A percentile compares a stretch with the other conserved stretches of the same genome.
These are phyloP conservation scores for Strigomonas galati DNA, from an alignment of 208 protist species.

Conservation along the genomic window DNA sequence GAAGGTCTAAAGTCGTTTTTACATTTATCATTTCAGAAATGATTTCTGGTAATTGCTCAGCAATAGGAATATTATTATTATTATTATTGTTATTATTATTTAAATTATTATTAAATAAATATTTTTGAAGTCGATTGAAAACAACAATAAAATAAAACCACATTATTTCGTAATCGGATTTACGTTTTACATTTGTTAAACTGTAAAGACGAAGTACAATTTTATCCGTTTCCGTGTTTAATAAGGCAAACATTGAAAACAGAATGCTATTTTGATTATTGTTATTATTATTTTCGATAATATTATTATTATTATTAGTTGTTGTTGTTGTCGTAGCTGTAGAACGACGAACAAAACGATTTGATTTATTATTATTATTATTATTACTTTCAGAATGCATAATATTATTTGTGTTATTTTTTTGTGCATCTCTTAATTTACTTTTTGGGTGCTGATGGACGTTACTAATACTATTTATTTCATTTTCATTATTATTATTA, in stretches of 20 bases:
- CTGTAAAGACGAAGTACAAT: not conserved
- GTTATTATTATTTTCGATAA: slow-evolving; percentile 6
- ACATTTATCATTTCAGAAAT: not conserved
- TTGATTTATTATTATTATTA: too few species aligned
- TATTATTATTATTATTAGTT: too few species aligned
- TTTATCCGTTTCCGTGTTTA: not conserved
- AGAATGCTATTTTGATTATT: not conserved
- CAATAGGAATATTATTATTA: not conserved
- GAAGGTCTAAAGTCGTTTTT: not conserved
- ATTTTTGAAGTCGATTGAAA: too few species aligned
- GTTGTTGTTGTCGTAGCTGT: too few species aligned
- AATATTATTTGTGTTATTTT: not conserved
- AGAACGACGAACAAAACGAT: too few species aligned
- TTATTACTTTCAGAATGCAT: too few species aligned
- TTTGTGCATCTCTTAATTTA: not conserved
- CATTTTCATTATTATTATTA: slow-evolving; percentile 6
- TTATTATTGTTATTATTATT: not conserved
- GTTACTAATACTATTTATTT: not conserved
- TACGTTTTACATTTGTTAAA: not conserved
- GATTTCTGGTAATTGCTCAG: not conserved
- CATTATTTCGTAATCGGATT: too few species aligned
- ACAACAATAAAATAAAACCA: too few species aligned
- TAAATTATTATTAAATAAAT: not conserved
- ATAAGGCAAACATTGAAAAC: not conserved
- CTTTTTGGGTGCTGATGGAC: not conserved